These are phyloP conservation scores for Rhodotorula taiwanensis DNA, from an alignment of 768 basidiomycete genomes.

Conservation along the genomic window DNA sequence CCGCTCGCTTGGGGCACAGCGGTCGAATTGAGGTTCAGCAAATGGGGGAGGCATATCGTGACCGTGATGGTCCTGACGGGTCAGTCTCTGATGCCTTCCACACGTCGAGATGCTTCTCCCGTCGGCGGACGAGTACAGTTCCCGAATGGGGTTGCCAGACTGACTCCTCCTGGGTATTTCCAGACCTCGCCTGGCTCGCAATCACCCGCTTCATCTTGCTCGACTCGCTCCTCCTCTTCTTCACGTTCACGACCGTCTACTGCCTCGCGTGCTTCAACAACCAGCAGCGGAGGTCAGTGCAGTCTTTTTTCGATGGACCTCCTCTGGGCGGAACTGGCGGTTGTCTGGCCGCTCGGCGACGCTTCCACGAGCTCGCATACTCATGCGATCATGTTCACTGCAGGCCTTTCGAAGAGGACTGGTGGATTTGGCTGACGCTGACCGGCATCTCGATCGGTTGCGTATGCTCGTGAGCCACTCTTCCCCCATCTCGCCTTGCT, in stretches of 20 bases:
- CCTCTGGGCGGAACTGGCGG: too few relatives aligned
- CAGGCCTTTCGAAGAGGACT: slow-evolving; percentile 88
- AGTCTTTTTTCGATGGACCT: too few relatives aligned
- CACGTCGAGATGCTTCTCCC: not conserved
- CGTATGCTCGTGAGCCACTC: slow-evolving; percentile 68
- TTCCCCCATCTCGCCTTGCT: not conserved
- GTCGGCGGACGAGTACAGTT: not conserved
- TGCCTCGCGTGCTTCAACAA: slow-evolving; percentile 94
- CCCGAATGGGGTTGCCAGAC: not conserved
- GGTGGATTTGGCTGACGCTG: slow-evolving; percentile 92
- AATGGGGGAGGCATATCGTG: slow-evolving; percentile 81
- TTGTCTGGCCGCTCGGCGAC: not conserved
- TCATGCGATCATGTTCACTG: too few relatives aligned
- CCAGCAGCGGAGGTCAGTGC: slow-evolving; percentile 78
- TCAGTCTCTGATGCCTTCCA: slow-evolving; percentile 46
- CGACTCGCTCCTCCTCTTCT: slow-evolving; percentile 98
- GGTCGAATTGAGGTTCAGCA: slow-evolving; percentile 84
- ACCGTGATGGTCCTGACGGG: slow-evolving; percentile 89
- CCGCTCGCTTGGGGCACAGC: slow-evolving; percentile 96
- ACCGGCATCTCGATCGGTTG: slow-evolving; percentile 93
- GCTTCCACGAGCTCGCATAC: not conserved
- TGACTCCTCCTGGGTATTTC: not conserved
- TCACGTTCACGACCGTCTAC: slow-evolving; percentile 94
- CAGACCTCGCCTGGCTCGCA: slow-evolving; percentile 92
- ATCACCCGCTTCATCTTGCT: slow-evolving; percentile 96